Evolutionary conservation across 371 early-diverging fungal genomes (phyloP).

Genomic region (Coemansia sp.): DNA sequence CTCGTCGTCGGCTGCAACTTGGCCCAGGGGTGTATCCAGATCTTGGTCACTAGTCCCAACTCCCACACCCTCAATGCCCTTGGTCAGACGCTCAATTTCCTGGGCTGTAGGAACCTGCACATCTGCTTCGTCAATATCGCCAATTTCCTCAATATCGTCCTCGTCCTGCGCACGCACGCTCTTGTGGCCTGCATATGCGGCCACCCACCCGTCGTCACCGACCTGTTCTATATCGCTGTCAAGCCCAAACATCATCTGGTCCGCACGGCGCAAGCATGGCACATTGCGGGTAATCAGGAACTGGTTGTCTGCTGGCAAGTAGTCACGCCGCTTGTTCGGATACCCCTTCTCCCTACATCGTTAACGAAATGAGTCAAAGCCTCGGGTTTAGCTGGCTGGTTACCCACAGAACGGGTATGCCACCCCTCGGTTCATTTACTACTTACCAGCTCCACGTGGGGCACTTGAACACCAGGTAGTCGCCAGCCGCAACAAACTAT

Average conservation of each 20-base stretch:
- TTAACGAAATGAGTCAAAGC: too few relatives aligned
- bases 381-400: background rate
- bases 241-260: constrained; percentile 76
- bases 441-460: constrained; percentile 96
- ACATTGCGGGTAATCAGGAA: constrained; percentile 94
- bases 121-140: constrained; percentile 64
- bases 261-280: constrained; percentile 89
- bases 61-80: constrained; percentile 50
- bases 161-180: constrained; percentile 36
- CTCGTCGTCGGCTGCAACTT: constrained; percentile 51
- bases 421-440: background rate
- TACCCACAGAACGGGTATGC: background rate
- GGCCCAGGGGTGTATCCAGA: constrained; percentile 50
- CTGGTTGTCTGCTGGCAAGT: constrained; percentile 90
- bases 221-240: constrained; percentile 63
- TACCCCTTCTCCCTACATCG: constrained; percentile 76
- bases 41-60: constrained; percentile 52
- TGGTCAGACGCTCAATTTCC: constrained; percentile 45
- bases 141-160: constrained; percentile 68
- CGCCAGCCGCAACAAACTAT: constrained; percentile 94
- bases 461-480: constrained; percentile 95
- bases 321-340: constrained; percentile 80
- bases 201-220: constrained; percentile 77
- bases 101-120: constrained; percentile 55
- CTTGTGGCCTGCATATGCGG: constrained; percentile 66